These are phyloP conservation scores for Tetragonia tetragonoides DNA, from an alignment of 148 eudicot genomes.

Conservation along the genomic window DNA sequence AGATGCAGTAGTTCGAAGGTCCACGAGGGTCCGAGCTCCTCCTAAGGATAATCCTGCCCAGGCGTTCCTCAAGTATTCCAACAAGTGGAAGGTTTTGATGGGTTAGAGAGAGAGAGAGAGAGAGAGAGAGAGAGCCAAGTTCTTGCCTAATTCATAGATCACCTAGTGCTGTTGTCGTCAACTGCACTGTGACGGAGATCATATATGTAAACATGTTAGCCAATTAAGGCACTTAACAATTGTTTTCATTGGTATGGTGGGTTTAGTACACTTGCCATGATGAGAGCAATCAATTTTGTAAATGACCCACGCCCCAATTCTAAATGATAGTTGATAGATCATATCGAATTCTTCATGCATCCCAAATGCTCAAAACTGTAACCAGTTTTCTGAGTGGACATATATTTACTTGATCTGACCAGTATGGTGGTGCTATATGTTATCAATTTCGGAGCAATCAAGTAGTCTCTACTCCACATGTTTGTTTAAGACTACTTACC, in stretches of 20 bases:
- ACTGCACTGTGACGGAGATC: constrained; percentile 25
- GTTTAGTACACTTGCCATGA: constrained; percentile 17
- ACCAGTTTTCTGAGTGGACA: neutral
- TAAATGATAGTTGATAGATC: neutral
- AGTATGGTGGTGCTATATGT: neutral
- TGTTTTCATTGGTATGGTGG: constrained; percentile 4
- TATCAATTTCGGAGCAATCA: neutral
- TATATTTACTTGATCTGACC: neutral
- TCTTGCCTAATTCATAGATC: constrained; percentile 15
- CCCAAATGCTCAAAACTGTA: neutral
- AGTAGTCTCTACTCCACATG: too few species aligned
- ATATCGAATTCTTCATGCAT: neutral
- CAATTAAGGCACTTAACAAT: neutral
- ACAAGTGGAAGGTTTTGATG: constrained; percentile 83
- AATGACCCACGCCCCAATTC: constrained; percentile 20
- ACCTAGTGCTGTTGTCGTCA: constrained; percentile 17
- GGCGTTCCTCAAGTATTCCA: constrained; percentile 77
- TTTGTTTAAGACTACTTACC: too few species aligned
- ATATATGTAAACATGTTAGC: constrained; percentile 10
- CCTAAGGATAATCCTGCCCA: constrained; percentile 79
- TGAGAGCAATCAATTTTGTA: constrained; percentile 26
- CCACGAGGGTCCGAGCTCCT: constrained; percentile 92
- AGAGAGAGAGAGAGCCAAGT: neutral
- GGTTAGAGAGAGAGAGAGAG: neutral
- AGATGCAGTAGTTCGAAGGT: constrained; percentile 73